These are phyloP conservation scores for Beauveria rudraprayagi DNA, from an alignment of 2,329 filamentous ascomycete species.

Conservation along the genomic window DNA sequence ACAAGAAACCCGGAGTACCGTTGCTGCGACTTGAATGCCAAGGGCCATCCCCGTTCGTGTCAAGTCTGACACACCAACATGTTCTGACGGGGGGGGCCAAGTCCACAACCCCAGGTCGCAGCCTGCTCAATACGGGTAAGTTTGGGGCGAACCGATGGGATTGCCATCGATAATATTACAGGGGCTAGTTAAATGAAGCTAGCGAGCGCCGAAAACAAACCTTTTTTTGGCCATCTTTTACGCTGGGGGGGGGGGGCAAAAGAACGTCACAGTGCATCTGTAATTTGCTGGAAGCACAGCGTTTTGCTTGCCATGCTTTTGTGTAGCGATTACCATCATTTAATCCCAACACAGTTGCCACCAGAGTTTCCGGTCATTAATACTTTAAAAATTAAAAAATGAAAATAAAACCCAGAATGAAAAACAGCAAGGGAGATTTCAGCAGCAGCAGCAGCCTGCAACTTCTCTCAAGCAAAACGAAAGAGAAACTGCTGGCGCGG, in stretches of 20 bases:
- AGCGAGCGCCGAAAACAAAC: not conserved
- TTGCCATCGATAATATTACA: not conserved
- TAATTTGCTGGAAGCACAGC: no score
- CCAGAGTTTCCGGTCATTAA: no score
- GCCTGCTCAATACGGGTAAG: not conserved
- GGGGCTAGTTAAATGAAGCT: not conserved
- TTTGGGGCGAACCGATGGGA: not conserved
- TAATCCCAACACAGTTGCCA: no score
- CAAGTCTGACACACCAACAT: constrained; percentile 9
- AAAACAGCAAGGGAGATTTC: not conserved
- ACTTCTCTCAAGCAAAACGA: not conserved
- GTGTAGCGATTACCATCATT: no score
- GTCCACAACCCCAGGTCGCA: not conserved
- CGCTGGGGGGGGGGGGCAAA: not conserved
- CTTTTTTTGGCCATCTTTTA: not conserved
- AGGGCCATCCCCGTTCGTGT: not conserved
- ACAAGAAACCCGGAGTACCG: not conserved
- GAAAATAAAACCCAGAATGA: not conserved
- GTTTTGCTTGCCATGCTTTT: no score
- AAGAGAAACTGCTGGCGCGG: not conserved
- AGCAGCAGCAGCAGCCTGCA: no score
- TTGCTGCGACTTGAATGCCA: not conserved
- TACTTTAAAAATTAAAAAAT: no score
- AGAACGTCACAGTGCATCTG: not conserved
- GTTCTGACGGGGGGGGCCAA: not conserved